Conservation (phyloP, 768 basidiomycete species). For the Amanita muscaria region DNA sequence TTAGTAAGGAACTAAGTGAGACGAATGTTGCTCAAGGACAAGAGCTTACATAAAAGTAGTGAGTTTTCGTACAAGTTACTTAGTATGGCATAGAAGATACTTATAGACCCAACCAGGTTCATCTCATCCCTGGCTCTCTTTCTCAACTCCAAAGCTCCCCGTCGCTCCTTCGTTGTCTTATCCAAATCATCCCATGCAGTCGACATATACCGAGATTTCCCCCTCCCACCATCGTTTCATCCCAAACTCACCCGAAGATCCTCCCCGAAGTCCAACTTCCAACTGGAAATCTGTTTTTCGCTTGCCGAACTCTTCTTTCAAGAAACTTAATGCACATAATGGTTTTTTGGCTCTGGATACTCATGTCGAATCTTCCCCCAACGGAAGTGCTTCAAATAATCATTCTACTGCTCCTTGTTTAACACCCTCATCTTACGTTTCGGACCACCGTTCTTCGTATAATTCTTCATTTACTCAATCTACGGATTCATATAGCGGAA, state of each 20-base stretch:
- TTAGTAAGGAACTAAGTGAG: too few species aligned
- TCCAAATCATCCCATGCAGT: constrained; percentile 13
- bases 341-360: constrained; percentile 47
- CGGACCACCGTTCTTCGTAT: constrained; percentile 65
- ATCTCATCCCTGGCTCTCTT: constrained; percentile 6
- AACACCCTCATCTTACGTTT: constrained; percentile 45
- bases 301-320: constrained; percentile 53
- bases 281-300: constrained; percentile 74
- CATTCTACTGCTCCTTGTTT: constrained; percentile 41
- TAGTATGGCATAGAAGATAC: constrained; percentile 12
- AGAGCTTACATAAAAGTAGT: constrained; percentile 22
- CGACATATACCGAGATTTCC: constrained; percentile 15
- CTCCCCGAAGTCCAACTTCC: constrained; percentile 25
- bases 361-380: constrained; percentile 21
- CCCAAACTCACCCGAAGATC: constrained; percentile 18
- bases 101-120: constrained; percentile 13
- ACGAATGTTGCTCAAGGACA: too few species aligned
- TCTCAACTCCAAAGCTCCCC: constrained; percentile 11
- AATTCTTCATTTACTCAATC: constrained; percentile 74
- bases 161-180: constrained; percentile 17
- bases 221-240: constrained; percentile 13
- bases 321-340: constrained; percentile 38
- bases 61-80: constrained; percentile 19
- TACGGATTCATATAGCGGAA: constrained; percentile 51
- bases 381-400: constrained; percentile 26